Conservation (phyloP, 768 basidiomycete species). For the Suillus tomentosus region DNA sequence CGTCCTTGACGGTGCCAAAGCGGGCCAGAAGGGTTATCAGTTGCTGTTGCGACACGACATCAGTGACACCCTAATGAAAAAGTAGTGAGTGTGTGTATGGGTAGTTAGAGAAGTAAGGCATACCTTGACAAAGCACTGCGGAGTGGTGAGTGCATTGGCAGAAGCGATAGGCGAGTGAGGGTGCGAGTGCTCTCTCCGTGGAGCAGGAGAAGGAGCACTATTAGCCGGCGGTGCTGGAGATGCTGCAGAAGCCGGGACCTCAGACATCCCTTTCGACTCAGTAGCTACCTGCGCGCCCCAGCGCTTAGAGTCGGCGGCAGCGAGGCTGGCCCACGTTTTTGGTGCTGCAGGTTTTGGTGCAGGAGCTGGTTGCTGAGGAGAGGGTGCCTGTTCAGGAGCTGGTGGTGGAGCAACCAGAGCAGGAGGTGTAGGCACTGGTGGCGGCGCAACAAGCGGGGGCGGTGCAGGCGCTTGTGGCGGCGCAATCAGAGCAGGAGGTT, state of each 20-base stretch:
- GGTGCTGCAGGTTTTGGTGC: slow-evolving; percentile 53
- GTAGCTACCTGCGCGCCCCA: slow-evolving; percentile 85
- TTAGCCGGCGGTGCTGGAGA: slow-evolving; percentile 39
- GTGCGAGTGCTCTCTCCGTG: slow-evolving; percentile 34
- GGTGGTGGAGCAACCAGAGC: slow-evolving; percentile 36
- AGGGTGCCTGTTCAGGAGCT: slow-evolving; percentile 27
- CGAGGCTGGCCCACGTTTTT: slow-evolving; percentile 91
- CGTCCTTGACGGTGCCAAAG: slow-evolving; percentile 83
- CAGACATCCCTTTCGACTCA: slow-evolving; percentile 75
- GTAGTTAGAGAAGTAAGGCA: slow-evolving; percentile 16
- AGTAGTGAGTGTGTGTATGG: slow-evolving; percentile 10
- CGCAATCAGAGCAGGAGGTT: slow-evolving; percentile 29
- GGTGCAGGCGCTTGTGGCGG: slow-evolving; percentile 23
- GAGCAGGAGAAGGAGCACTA: slow-evolving; percentile 37
- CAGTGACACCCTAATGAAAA: slow-evolving; percentile 65
- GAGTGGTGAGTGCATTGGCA: slow-evolving; percentile 62
- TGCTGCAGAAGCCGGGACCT: slow-evolving; percentile 47
- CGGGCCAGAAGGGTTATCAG: slow-evolving; percentile 57
- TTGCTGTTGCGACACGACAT: slow-evolving; percentile 54
- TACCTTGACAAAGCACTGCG: slow-evolving; percentile 94
- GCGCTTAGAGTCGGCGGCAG: slow-evolving; percentile 77
- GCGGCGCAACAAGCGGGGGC: slow-evolving; percentile 28
- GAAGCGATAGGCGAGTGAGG: slow-evolving; percentile 44
- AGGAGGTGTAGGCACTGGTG: slow-evolving; percentile 21
- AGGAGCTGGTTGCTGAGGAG: slow-evolving; percentile 36